Evolutionary conservation across 441 rosid genomes (phyloP), one percentile per base, ranked within the genome.

Genomic region (Macaranga tanarius): DNA sequence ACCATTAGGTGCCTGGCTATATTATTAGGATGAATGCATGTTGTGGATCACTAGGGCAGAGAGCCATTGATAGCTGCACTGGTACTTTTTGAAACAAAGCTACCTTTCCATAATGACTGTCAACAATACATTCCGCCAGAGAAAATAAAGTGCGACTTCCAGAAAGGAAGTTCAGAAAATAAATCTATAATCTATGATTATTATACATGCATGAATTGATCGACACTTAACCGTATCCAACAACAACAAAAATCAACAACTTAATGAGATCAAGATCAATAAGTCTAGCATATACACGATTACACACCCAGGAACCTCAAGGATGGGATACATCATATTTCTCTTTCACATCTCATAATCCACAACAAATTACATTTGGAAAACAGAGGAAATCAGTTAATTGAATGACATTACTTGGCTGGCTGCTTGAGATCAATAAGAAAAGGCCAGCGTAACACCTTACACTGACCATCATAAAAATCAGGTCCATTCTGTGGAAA

Each of bases 401-500:
- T 45, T 28, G 65, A 71, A 17, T 10, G 48, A 56, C 57, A 54
- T 63, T 52, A 44, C 59, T 68, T 13, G 61, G 59, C 54, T 61
- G 47, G 28, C 52, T 56, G 65, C 69, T 63, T 22, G n/a, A 50
- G 45, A 62, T 65, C 63, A 64, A 73, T 50, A 68, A 52, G 22
- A 42, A 34, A 73, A 77, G n/a, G n/a, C 69, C 44, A 65, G 67
- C 1, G 56, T n/a, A 65, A 26, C 31, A 34, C 10, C 51, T 75
- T 22, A 31, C 25, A 47, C 68, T 52, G 40, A 67, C 69, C 72
- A 34, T 42, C 57, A 31, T 54, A 42, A 67, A 70, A 77, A 72
- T 47, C 55, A 67, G 75, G 72, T 67, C 34, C 79, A 64, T 55
- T 65, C 17, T 9, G 64, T 17, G 48, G 62, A 42, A 56, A 76